phyloP scores from a whole-genome alignment of 768 basidiomycete species.

The Panellus pusillus region DNA sequence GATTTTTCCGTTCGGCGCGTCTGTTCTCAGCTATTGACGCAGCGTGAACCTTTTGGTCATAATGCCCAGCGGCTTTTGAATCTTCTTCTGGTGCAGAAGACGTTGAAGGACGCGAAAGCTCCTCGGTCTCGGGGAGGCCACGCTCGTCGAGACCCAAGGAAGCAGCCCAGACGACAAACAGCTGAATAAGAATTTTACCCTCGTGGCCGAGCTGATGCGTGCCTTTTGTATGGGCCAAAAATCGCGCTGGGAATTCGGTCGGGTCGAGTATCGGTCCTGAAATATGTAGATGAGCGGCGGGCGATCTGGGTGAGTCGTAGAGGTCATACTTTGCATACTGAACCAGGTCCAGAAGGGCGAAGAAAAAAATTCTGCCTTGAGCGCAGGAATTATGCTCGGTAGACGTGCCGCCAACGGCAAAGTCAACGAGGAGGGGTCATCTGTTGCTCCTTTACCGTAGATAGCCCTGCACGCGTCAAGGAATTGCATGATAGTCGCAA shows the following conservation, averaged over 20 bases:
- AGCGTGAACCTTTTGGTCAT: conserved; percentile 22
- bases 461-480: conserved; percentile 54
- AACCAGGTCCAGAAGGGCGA: conserved; percentile 87
- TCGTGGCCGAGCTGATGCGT: conserved; percentile 64
- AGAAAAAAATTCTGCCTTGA: conserved; percentile 76
- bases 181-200: conserved; percentile 74
- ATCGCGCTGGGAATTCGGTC: conserved; percentile 75
- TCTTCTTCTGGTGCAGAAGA: conserved; percentile 22
- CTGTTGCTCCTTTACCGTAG: conserved; percentile 66
- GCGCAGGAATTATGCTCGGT: conserved; percentile 63
- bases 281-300: conserved; percentile 12
- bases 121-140: conserved; percentile 53
- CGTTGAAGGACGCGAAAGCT: conserved; percentile 19
- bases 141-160: conserved; percentile 86
- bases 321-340: conserved; percentile 71
- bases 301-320: background rate
- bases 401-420: conserved; percentile 39
- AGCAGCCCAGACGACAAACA: conserved; percentile 85
- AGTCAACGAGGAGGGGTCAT: conserved; percentile 33
- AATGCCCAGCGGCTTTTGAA: conserved; percentile 4
- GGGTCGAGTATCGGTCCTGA: conserved; percentile 86
- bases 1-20: conserved; percentile 49
- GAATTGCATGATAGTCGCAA: conserved; percentile 1
- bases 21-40: conserved; percentile 35
- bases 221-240: conserved; percentile 63